A percentile compares a stretch with the other conserved stretches of the same genome.
phyloP scores from a whole-genome alignment of 208 protist genomes.

The Crithidia thermophila region DNA sequence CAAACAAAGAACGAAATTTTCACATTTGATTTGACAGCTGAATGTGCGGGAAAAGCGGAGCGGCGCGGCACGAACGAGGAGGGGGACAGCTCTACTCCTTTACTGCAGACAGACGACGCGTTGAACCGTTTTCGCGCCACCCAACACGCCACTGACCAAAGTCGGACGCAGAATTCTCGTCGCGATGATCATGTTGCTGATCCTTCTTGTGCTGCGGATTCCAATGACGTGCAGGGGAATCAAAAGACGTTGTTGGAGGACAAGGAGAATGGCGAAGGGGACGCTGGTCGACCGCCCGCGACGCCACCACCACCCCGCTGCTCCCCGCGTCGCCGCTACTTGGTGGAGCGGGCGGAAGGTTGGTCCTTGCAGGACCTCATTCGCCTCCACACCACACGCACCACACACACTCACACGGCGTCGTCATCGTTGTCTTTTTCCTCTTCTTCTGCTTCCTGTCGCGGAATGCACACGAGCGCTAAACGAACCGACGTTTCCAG shows the following conservation, averaged over 20 bases:
- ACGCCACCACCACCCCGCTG: neutral
- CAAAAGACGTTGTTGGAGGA: neutral
- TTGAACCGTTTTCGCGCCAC: neutral
- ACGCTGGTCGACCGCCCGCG: neutral
- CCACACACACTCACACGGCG: too few species aligned
- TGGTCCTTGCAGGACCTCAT: slow-evolving; percentile 28
- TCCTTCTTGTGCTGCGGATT: too few species aligned
- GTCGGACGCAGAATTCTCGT: too few species aligned
- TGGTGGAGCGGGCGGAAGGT: slow-evolving; percentile 26
- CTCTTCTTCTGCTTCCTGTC: too few species aligned
- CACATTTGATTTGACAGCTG: too few species aligned
- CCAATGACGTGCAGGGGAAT: too few species aligned
- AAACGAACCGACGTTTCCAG: too few species aligned
- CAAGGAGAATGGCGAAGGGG: neutral
- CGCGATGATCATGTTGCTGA: too few species aligned
- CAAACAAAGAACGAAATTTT: too few species aligned
- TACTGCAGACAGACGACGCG: neutral
- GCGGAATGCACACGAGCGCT: too few species aligned
- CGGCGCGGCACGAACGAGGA: neutral
- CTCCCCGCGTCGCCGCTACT: slow-evolving; percentile 14
- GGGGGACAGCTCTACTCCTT: neutral
- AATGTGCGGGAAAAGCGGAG: neutral
- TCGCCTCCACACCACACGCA: slow-evolving; percentile 5
- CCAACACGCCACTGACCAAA: too few species aligned
- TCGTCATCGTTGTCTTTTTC: too few species aligned